These are phyloP conservation scores for Gremmenia infestans DNA, from an alignment of 2,329 filamentous ascomycete genomes.

Conservation along the genomic window DNA sequence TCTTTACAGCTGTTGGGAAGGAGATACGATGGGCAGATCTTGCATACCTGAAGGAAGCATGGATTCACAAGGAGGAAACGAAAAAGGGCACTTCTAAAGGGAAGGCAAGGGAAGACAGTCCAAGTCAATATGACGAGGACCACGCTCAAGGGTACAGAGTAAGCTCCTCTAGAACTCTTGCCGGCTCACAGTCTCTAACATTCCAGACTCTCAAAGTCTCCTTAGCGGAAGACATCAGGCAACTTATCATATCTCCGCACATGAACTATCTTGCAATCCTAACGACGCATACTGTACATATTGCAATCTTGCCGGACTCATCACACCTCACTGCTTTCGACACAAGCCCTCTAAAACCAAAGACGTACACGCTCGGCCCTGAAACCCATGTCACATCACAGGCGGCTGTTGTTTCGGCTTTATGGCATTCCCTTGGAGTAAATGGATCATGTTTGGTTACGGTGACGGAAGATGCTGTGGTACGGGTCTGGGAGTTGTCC, in stretches of 20 bases:
- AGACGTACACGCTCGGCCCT: constrained; percentile 86
- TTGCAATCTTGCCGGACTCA: constrained; percentile 78
- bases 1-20: constrained; percentile 83
- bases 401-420: constrained; percentile 69
- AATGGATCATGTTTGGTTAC: constrained; percentile 80
- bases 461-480: constrained; percentile 79
- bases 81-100: constrained; percentile 15
- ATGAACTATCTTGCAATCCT: constrained; percentile 78
- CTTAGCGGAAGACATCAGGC: constrained; percentile 75
- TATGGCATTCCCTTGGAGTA: constrained; percentile 92
- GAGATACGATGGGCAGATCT: constrained; percentile 92
- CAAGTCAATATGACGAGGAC: constrained; percentile 28
- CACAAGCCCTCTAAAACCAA: constrained; percentile 65
- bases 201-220: constrained; percentile 70
- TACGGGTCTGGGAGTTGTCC: constrained; percentile 87
- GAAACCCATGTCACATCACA: constrained; percentile 87
- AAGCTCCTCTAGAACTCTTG: constrained; percentile 26
- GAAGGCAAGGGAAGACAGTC: constrained; percentile 13
- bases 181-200: constrained; percentile 10
- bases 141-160: constrained; percentile 44
- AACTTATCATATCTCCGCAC: constrained; percentile 79
- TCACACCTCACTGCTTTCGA: constrained; percentile 70
- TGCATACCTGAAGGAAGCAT: constrained; percentile 66
- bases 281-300: constrained; percentile 82
- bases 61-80: constrained; percentile 36